Evolutionary conservation across 257 asterid genomes (phyloP).

Genomic region (Paulownia fortunei): DNA sequence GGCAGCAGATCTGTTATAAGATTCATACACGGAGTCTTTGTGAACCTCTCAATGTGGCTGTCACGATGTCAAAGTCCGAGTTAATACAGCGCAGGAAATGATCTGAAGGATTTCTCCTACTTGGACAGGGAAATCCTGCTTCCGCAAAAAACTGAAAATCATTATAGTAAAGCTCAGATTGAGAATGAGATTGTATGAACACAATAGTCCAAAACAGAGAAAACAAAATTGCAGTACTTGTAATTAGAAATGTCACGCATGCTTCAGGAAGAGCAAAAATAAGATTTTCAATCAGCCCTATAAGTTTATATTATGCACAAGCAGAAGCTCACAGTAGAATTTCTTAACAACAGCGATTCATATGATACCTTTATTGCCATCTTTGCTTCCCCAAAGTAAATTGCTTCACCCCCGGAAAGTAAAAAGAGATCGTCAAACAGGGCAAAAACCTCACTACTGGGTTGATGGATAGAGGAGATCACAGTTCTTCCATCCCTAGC

Average conservation of each 20-base stretch:
- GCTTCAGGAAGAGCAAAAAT: neutral
- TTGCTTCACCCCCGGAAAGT: conserved; percentile 85
- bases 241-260: neutral
- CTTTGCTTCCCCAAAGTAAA: conserved; percentile 89
- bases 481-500: conserved; percentile 95
- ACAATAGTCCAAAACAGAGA: neutral
- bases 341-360: neutral
- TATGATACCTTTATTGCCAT: conserved; percentile 66
- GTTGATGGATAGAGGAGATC: conserved; percentile 92
- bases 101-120: conserved; percentile 93
- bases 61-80: conserved; percentile 85
- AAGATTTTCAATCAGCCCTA: no score
- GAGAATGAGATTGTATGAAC: neutral
- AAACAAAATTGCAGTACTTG: neutral
- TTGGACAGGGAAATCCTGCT: conserved; percentile 98
- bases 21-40: conserved; percentile 72
- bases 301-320: no score
- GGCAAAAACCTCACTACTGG: conserved; percentile 94
- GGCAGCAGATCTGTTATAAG: neutral
- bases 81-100: conserved; percentile 93
- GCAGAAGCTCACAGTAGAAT: neutral
- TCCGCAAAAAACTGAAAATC: conserved; percentile 81
- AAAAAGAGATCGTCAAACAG: conserved; percentile 87
- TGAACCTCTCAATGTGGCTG: conserved; percentile 84
- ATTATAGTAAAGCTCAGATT: neutral